Evolutionary conservation across 768 basidiomycete species (phyloP).

Genomic region (Podaxis sp.): DNA sequence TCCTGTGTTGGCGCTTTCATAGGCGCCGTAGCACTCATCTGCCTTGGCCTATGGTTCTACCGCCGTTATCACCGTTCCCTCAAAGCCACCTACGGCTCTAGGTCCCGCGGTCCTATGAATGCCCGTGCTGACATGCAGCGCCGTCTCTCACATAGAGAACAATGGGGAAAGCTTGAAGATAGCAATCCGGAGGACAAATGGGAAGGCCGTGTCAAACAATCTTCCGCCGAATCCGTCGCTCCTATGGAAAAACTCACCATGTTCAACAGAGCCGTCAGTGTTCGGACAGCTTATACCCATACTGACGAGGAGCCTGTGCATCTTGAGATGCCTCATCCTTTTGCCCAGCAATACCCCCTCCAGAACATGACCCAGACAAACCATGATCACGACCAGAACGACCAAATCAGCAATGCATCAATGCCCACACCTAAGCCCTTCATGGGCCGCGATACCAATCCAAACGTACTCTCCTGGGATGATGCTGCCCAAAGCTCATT

Average conservation of each 20-base stretch:
- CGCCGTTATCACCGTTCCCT: conserved; percentile 46
- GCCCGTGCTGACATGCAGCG: conserved; percentile 39
- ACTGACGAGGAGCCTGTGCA: conserved; percentile 43
- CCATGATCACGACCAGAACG: conserved; percentile 29
- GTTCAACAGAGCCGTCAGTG: conserved; percentile 65
- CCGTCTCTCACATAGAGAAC: conserved; percentile 45
- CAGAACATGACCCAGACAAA: conserved; percentile 34
- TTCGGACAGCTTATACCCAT: conserved; percentile 51
- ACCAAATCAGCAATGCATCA: background rate
- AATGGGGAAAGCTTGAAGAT: conserved; percentile 62
- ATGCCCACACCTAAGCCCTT: conserved; percentile 13
- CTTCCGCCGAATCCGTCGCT: conserved; percentile 27
- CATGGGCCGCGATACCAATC: background rate
- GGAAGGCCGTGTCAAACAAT: conserved; percentile 36
- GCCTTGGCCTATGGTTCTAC: conserved; percentile 56
- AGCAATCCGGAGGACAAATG: conserved; percentile 39
- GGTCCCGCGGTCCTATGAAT: conserved; percentile 35
- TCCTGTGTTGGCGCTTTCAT: conserved; percentile 64
- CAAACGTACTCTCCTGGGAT: conserved; percentile 7
- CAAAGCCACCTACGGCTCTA: conserved; percentile 31
- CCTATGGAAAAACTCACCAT: conserved; percentile 64
- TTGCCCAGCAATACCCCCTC: conserved; percentile 56
- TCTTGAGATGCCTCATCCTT: conserved; percentile 45
- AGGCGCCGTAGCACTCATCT: conserved; percentile 48
- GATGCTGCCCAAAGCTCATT: conserved; percentile 9